A percentile compares a stretch with the other conserved stretches of the same genome.
Conservation (phyloP, 148 eudicot species). For the Spergularia bocconei region DNA sequence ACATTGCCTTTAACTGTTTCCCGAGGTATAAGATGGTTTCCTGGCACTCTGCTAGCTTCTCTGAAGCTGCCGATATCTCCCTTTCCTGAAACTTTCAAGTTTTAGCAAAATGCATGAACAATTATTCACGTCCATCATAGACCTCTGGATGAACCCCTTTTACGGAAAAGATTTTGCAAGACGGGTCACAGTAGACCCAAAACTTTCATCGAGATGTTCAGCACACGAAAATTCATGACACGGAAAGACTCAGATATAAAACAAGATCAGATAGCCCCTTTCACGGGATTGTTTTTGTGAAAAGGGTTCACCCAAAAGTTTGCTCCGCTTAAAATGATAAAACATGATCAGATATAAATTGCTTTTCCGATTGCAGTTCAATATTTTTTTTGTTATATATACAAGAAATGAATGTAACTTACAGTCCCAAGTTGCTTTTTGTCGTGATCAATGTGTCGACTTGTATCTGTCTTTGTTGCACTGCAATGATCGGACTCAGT, state of each 20-base stretch:
- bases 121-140: not conserved
- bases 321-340: too few species aligned
- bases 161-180: too few species aligned
- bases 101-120: not conserved
- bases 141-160: too few species aligned
- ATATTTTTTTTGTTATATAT: not conserved
- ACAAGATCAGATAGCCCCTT: not conserved
- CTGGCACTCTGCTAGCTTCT: constrained; percentile 88
- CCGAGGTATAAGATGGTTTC: constrained; percentile 77
- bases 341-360: not conserved
- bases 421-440: constrained; percentile 57
- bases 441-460: constrained; percentile 26
- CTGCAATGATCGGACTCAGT: constrained; percentile 38
- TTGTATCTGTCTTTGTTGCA: constrained; percentile 28
- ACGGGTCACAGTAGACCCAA: too few species aligned
- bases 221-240: too few species aligned
- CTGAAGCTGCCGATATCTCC: constrained; percentile 74
- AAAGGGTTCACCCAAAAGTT: too few species aligned
- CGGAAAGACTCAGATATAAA: too few species aligned
- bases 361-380: not conserved
- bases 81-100: constrained; percentile 44
- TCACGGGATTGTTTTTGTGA: not conserved
- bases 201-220: too few species aligned
- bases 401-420: constrained; percentile 33
- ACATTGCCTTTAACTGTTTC: constrained; percentile 71